phyloP scores from a whole-genome alignment of 2,329 filamentous ascomycete species.

The Aureobasidium sp. region DNA sequence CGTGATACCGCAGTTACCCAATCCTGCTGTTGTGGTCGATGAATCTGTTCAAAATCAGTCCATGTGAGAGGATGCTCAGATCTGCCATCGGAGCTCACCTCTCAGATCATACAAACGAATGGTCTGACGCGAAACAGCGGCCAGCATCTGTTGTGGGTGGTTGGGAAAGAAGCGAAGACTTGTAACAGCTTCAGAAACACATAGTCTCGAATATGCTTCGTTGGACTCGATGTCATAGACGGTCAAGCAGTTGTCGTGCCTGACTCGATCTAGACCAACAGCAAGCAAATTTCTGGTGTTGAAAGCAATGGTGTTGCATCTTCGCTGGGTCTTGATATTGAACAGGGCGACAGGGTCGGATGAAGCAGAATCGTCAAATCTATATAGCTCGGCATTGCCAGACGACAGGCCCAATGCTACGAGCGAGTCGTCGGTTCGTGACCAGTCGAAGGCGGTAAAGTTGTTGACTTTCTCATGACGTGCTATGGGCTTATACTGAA shows the following conservation, averaged over 20 bases:
- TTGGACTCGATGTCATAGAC: constrained; percentile 67
- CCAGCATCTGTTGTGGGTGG: constrained; percentile 65
- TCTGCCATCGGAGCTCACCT: constrained; percentile 42
- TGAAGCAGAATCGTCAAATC: constrained; percentile 45
- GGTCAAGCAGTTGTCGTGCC: constrained; percentile 74
- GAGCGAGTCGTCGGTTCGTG: constrained; percentile 52
- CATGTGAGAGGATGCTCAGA: too few relatives aligned
- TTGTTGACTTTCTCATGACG: constrained; percentile 45
- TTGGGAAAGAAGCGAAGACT: constrained; percentile 76
- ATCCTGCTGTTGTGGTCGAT: constrained; percentile 23
- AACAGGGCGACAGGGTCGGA: constrained; percentile 49
- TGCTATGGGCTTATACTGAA: constrained; percentile 47
- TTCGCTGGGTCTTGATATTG: constrained; percentile 64
- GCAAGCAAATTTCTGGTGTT: constrained; percentile 64
- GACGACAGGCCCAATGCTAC: constrained; percentile 68
- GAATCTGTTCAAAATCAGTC: constrained; percentile 8
- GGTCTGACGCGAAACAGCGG: constrained; percentile 66
- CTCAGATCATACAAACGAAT: constrained; percentile 71
- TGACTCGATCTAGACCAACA: constrained; percentile 70
- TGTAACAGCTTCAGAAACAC: constrained; percentile 61
- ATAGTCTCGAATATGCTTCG: constrained; percentile 49
- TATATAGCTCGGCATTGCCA: constrained; percentile 66
- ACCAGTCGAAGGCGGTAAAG: constrained; percentile 61
- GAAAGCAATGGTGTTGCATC: constrained; percentile 75
- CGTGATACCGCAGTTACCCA: constrained; percentile 41